Conservation (phyloP, 164 flowering plant genomes). For the Sextonia rubra region DNA sequence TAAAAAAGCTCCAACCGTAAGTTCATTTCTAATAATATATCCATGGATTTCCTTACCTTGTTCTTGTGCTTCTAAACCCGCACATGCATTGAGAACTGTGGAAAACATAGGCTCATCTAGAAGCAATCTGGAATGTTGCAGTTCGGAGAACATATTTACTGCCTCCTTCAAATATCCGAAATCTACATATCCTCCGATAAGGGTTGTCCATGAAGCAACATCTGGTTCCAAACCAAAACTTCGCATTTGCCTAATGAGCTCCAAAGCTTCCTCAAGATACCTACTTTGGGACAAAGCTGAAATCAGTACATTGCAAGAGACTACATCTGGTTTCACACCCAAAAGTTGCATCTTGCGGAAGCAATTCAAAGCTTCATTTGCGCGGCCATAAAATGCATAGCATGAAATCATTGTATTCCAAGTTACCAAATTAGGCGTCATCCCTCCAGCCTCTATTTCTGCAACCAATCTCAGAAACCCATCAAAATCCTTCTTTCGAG, state of each 20-base stretch:
- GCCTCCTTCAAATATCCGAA: slow-evolving; percentile 10
- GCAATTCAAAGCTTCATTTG: slow-evolving; percentile 15
- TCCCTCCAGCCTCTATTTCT: slow-evolving; percentile 11
- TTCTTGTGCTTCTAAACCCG: slow-evolving; percentile 8
- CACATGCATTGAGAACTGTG: slow-evolving; percentile 11
- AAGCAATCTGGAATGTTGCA: not conserved
- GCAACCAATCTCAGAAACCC: slow-evolving; percentile 13
- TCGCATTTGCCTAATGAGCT: slow-evolving; percentile 13
- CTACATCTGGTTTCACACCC: slow-evolving; percentile 12
- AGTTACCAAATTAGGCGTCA: slow-evolving; percentile 13
- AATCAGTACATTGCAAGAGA: slow-evolving; percentile 15
- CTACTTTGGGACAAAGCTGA: slow-evolving; percentile 10
- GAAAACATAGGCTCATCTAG: slow-evolving; percentile 9
- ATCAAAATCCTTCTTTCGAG: not conserved
- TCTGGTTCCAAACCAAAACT: slow-evolving; percentile 14
- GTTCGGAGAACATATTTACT: slow-evolving; percentile 5
- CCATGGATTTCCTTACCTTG: slow-evolving; percentile 17
- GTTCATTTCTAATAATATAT: slow-evolving; percentile 6
- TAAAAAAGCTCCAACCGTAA: not conserved
- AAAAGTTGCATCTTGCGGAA: slow-evolving; percentile 9
- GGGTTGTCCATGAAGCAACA: slow-evolving; percentile 16
- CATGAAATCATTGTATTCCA: slow-evolving; percentile 21
- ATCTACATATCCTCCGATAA: slow-evolving; percentile 10
- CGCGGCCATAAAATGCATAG: slow-evolving; percentile 8
- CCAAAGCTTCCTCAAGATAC: slow-evolving; percentile 12